Evolutionary conservation across 306 rosid species (phyloP), one percentile per base, ranked within the genome.

Genomic region (Quercus aquifolioides): DNA sequence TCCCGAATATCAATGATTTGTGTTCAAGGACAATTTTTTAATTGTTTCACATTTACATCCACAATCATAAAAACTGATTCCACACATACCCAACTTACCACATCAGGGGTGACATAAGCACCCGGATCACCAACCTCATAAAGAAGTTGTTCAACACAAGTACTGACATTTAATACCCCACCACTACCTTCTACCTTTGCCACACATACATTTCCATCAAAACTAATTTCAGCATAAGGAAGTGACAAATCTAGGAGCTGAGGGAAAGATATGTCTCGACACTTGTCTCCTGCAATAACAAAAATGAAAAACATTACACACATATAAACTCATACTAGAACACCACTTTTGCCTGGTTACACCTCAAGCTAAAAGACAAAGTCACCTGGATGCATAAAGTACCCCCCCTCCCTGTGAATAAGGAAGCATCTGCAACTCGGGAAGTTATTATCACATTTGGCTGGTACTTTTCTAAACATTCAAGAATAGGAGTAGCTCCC

Each of bases 341-440:
- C 38, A 62, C 35, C 57, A 67, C 20, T 59, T 9, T n/a, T 41
- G 21, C 15, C 75, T 30, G 13, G 33, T 26, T 43, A 51, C 31
- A 35, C 74, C 74, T 52, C 49, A 31, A 31, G 71, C 71, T 65
- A 65, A 65, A 31, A 65, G 71, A 65, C 19, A 63, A 30, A 4
- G 49, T 65, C 71, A 92, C 99, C 92, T 81, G 98, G 98, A 86
- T 95, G 98, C 95, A 95, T 91, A 84, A 87, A 95, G 85, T 91
- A 95, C 71, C 71, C 99, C 98, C 49, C 99, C 97, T 15, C 28
- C 28, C 28, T 26, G 3, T 26, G 28, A 95, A 91, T 72, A 95
- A 88, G 85, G 98, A 92, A 78, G 97, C 99, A 85, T 95, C 99
- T 54, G 99, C 96, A 38, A 95, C 77, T 69, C 97, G 88, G 26